Evolutionary conservation across 2,329 filamentous ascomycete genomes (phyloP).

Genomic region (Microdochium paspali): DNA sequence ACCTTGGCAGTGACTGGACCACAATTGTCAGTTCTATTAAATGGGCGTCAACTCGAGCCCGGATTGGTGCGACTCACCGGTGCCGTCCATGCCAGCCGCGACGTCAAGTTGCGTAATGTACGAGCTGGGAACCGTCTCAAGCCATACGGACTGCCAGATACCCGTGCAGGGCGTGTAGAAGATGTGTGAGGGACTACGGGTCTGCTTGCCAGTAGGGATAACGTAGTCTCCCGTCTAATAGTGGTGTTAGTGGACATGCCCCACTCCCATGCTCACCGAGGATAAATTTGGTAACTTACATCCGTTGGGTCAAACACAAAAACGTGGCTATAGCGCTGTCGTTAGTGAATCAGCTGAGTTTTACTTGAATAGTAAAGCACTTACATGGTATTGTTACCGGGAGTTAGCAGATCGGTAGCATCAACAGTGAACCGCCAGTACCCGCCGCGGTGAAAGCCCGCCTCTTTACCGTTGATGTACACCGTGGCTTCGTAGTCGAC

Average conservation of each 20-base stretch:
- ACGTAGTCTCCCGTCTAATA: conserved; percentile 29
- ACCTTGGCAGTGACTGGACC: neutral
- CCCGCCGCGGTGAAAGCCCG: conserved; percentile 46
- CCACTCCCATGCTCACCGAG: no score
- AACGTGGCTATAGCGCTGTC: conserved; percentile 37
- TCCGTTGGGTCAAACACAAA: conserved; percentile 63
- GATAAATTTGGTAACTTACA: no score
- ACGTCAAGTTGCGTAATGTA: conserved; percentile 52
- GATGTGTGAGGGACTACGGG: conserved; percentile 46
- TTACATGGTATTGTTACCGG: conserved; percentile 44
- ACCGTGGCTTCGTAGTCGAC: conserved; percentile 49
- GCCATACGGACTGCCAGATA: conserved; percentile 68
- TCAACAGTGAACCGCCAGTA: conserved; percentile 55
- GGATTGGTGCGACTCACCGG: conserved; percentile 24
- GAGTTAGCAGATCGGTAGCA: conserved; percentile 35
- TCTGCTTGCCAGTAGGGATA: conserved; percentile 60
- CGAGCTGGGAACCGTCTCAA: conserved; percentile 50
- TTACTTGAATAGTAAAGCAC: conserved; percentile 7
- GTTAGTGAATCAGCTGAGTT: neutral
- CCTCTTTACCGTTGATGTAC: conserved; percentile 45
- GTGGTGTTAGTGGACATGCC: neutral
- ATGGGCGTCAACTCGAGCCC: neutral
- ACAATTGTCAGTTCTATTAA: neutral
- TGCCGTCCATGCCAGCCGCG: conserved; percentile 44
- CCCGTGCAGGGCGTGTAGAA: conserved; percentile 66